Evolutionary conservation across 2,329 filamentous ascomycete genomes (phyloP).

Genomic region (Colletotrichum brevisporum): DNA sequence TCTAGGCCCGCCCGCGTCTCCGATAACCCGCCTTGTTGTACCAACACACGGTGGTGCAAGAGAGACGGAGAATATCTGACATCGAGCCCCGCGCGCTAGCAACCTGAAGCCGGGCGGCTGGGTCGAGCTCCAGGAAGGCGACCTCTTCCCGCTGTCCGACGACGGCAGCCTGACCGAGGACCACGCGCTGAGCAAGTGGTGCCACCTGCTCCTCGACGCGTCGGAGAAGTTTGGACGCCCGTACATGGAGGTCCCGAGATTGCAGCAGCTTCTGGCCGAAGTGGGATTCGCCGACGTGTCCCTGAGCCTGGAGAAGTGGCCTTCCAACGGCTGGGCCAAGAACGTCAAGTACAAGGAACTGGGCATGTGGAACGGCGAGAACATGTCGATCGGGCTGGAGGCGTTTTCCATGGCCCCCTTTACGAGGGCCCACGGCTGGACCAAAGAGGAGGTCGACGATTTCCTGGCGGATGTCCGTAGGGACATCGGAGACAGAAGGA

Average conservation of each 20-base stretch:
- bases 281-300: slow-evolving; percentile 51
- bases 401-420: slow-evolving; percentile 53
- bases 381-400: slow-evolving; percentile 50
- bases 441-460: slow-evolving; percentile 48
- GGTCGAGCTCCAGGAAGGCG: slow-evolving; percentile 51
- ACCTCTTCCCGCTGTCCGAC: neutral
- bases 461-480: slow-evolving; percentile 52
- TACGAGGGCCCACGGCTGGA: slow-evolving; percentile 52
- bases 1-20: too few relatives aligned
- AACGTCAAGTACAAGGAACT: slow-evolving; percentile 51
- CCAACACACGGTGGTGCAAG: too few relatives aligned
- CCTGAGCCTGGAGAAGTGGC: slow-evolving; percentile 49
- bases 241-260: neutral
- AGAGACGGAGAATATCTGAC: too few relatives aligned
- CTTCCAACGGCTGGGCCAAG: slow-evolving; percentile 53
- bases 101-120: slow-evolving; percentile 58
- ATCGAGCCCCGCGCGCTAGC: too few relatives aligned
- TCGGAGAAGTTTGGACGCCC: neutral
- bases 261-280: neutral
- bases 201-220: slow-evolving; percentile 51
- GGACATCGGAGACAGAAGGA: too few relatives aligned
- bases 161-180: slow-evolving; percentile 46
- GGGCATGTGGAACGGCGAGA: slow-evolving; percentile 47
- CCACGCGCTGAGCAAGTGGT: slow-evolving; percentile 48
- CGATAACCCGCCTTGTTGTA: too few relatives aligned